Evolutionary conservation across 441 rosid genomes (phyloP), one percentile per base, ranked within the genome.

Genomic region (Capsella rubella): DNA sequence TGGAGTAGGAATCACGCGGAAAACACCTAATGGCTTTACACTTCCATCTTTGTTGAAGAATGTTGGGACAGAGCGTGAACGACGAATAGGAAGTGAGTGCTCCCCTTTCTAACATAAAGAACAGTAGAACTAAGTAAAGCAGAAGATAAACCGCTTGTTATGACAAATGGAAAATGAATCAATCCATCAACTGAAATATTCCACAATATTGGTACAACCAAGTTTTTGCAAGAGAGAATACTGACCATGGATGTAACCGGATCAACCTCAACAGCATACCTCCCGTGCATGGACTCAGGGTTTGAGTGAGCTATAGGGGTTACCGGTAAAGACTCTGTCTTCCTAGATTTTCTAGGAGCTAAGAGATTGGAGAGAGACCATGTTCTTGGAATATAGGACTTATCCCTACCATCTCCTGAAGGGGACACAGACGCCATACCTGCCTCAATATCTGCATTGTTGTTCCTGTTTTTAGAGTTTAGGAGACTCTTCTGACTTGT

Each of bases 271-370:
- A 35, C 57, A n/a, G 75, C 74, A 71, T 79, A 62, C 39, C 88
- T 82, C 50, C 97, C 94, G 71, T 91, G 93, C 74, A 64, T 76
- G 28, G 98, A 93, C 86, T 87, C 99, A 0, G 97, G 99, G 81
- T 90, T 91, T 14, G 97, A 95, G 82, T 85, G 98, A 74, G 89
- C 58, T 67, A 79, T 66, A 8, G 93, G 98, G 35, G 90, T 85
- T 55, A 60, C 90, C 2, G 99, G 99, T 55, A 89, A 82, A 37
- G 98, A 95, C 43, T 87, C 84, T 12, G 97, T 37, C 56, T 69
- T 84, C 79, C 75, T 89, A 18, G 15, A 45, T 76, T 80, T 75
- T 69, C 45, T 86, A 28, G 91, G 87, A 15, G 89, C 75, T 74
- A 95, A 87, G 75, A 90, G 65, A 79, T 84, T 89, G n/a, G 90